Evolutionary conservation across 1,139 yeast genomes (phyloP).

Genomic region (Candida dubliniensis): DNA sequence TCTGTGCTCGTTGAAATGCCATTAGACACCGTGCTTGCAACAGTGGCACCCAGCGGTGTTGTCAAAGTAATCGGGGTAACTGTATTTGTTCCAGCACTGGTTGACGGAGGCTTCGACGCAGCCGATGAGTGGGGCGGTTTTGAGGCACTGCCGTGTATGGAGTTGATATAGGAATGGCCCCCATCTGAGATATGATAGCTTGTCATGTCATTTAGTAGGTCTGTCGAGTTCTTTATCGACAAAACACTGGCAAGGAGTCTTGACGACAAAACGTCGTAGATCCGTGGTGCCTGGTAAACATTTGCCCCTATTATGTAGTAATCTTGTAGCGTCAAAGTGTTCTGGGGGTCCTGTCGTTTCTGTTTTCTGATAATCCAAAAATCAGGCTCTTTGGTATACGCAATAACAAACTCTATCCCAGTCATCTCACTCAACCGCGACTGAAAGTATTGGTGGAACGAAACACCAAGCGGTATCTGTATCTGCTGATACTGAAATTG

Average conservation of each 20-base stretch:
- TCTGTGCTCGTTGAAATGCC: constrained; percentile 19
- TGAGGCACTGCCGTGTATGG: constrained; percentile 11
- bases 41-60: constrained; percentile 25
- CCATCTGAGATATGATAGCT: constrained; percentile 39
- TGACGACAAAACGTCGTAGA: constrained; percentile 41
- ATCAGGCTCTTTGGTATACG: constrained; percentile 79
- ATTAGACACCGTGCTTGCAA: constrained; percentile 9
- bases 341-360: constrained; percentile 48
- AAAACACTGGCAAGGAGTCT: constrained; percentile 39
- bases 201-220: constrained; percentile 36
- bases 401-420: constrained; percentile 82
- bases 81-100: constrained; percentile 15
- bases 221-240: constrained; percentile 38
- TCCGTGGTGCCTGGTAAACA: constrained; percentile 82
- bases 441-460: constrained; percentile 45
- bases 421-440: constrained; percentile 71
- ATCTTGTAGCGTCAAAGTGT: constrained; percentile 58
- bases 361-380: constrained; percentile 91
- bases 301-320: constrained; percentile 90
- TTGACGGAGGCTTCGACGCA: constrained; percentile 12
- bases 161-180: constrained; percentile 30
- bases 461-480: constrained; percentile 43
- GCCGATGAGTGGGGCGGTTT: constrained; percentile 10
- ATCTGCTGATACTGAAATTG: constrained; percentile 83
- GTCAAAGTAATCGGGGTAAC: constrained; percentile 22